Conservation (phyloP, 2,329 filamentous ascomycete genomes). For the Aspergillus aculeatinus region DNA sequence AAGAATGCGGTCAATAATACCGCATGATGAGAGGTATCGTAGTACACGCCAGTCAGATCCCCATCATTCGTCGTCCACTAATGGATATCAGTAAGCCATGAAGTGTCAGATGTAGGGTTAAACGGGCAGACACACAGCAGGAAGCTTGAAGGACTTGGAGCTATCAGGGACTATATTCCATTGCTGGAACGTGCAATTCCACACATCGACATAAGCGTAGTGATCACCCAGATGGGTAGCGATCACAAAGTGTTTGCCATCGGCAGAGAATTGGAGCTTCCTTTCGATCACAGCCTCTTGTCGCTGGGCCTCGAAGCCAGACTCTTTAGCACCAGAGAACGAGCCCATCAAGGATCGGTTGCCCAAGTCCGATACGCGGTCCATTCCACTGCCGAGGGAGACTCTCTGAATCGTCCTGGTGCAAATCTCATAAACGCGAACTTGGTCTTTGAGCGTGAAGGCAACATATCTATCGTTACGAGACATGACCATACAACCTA, state of each 20-base stretch:
- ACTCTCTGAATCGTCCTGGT: slow-evolving; percentile 16
- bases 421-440: slow-evolving; percentile 22
- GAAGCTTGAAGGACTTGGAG: slow-evolving; percentile 22
- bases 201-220: slow-evolving; percentile 23
- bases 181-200: slow-evolving; percentile 19
- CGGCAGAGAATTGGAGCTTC: slow-evolving; percentile 35
- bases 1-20: slow-evolving; percentile 31
- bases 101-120: not conserved
- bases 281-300: slow-evolving; percentile 30
- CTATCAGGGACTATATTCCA: slow-evolving; percentile 19
- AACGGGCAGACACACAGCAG: slow-evolving; percentile 15
- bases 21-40: slow-evolving; percentile 28
- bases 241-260: slow-evolving; percentile 33
- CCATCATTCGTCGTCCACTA: slow-evolving; percentile 36
- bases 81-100: slow-evolving; percentile 8
- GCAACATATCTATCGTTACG: slow-evolving; percentile 24
- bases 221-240: slow-evolving; percentile 36
- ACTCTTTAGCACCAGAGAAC: not conserved
- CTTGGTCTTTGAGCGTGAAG: slow-evolving; percentile 22
- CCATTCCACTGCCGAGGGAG: slow-evolving; percentile 12
- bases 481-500: slow-evolving; percentile 23
- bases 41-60: slow-evolving; percentile 36
- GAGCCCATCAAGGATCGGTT: slow-evolving; percentile 4
- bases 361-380: slow-evolving; percentile 7
- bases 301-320: slow-evolving; percentile 9